Conservation (phyloP, 305 asterid genomes). For the Solanum hybrid region DNA sequence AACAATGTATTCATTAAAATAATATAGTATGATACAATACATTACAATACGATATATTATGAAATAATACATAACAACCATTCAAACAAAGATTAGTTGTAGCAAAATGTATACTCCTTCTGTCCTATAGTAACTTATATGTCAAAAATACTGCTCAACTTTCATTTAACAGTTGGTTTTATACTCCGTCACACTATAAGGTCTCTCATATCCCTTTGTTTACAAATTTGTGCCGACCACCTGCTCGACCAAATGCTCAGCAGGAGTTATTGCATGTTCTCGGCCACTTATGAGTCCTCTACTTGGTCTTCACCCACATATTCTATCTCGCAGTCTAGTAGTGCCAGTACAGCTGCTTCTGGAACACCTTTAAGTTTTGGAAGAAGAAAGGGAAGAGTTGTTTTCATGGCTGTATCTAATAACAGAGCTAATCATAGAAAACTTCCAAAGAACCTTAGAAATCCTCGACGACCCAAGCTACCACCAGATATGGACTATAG, state of each 20-base stretch:
- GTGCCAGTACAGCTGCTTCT: neutral
- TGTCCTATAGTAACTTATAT: neutral
- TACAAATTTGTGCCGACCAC: neutral
- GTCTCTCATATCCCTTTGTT: no score
- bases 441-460: conserved; percentile 51
- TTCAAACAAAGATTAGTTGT: neutral
- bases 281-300: neutral
- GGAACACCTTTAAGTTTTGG: conserved; percentile 9
- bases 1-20: neutral
- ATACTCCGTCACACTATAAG: neutral
- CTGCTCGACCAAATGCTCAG: conserved; percentile 44
- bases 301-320: neutral
- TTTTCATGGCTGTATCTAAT: conserved; percentile 19
- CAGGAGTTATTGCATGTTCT: conserved; percentile 8
- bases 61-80: neutral
- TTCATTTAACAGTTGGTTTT: neutral
- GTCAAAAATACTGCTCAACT: neutral
- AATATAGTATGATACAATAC: no score
- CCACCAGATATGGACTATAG: conserved; percentile 33
- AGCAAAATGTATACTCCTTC: neutral
- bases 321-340: neutral
- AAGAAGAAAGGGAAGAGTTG: conserved; percentile 10
- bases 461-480: conserved; percentile 49
- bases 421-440: conserved; percentile 23
- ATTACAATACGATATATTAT: no score